Evolutionary conservation across 2,329 filamentous ascomycete species (phyloP), one percentile per base, ranked within the genome.

Genomic region (Cordyceps javanica): DNA sequence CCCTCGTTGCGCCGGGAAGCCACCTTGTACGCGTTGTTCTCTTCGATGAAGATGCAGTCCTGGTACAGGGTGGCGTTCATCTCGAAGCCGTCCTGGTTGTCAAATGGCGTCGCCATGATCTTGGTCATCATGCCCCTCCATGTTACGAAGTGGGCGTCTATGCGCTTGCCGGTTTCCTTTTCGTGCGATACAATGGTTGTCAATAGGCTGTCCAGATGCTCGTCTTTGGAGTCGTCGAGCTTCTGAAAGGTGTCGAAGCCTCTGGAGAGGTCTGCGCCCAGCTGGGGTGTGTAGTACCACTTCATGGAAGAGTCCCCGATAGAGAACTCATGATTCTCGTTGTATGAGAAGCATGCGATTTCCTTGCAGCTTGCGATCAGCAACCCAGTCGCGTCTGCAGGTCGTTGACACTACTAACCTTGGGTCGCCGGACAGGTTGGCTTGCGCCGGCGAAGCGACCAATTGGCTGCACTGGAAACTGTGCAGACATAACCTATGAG

Each of bases 61-160:
- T 97, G 88, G 68, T 91, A 94, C 52, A 86, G 78, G 2, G 93
- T 97, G 50, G 91, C 93, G 69, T 97, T 96, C 91, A 99, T 96
- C 70, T 95, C 89, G 67, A 96, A 97, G 51, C 88, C 89, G 68
- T 93, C 90, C 69, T 88, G 82, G 62, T 87, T 82, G 62, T 95
- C 91, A 69, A 89, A 97, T 0, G 91, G 89, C 0, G 88, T 79
- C 0, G 87, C 86, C 86, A 97, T 85, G 63, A 99, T 90, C 90
- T 97, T 99, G 61, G 94, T 97, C 87, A 99, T 92, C 91, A 97
- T 97, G 38, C 94, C 94, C 66, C 94, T 81, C 93, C 93, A 99
- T 1, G 93, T 97, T 53, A 97, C 80, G 46, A 97, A 70, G 65
- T 96, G 85, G 2, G 88, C 87, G 60, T 91, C 86, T 32, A 87